Percentiles rank a stretch among this genome's conserved stretches.
phyloP scores from a whole-genome alignment of 768 basidiomycete species.

The Lactarius sp. region DNA sequence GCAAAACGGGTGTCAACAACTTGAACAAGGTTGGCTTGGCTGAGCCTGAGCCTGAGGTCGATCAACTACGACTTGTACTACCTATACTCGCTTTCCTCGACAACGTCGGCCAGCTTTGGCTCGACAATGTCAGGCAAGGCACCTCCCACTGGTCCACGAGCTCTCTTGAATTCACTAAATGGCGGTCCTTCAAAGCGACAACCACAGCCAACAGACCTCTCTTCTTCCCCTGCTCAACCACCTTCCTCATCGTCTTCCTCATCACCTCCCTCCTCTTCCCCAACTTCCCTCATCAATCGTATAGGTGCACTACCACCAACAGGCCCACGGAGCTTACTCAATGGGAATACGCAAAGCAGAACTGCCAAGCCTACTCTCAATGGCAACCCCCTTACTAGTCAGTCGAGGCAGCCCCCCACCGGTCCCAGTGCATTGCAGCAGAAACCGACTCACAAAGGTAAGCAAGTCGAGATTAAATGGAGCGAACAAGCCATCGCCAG shows the following conservation, averaged over 20 bases:
- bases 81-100: slow-evolving; percentile 18
- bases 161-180: slow-evolving; percentile 50
- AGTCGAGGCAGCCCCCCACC: slow-evolving; percentile 31
- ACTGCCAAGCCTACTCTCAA: slow-evolving; percentile 44
- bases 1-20: slow-evolving; percentile 23
- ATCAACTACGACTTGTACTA: slow-evolving; percentile 8
- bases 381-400: slow-evolving; percentile 34
- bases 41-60: not conserved
- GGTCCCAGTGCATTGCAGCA: slow-evolving; percentile 30
- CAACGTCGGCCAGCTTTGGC: slow-evolving; percentile 23
- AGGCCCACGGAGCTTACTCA: slow-evolving; percentile 57
- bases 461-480: slow-evolving; percentile 38
- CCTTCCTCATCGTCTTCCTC: slow-evolving; percentile 33
- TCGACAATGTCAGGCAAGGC: slow-evolving; percentile 68
- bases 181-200: slow-evolving; percentile 27
- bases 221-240: slow-evolving; percentile 17
- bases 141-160: slow-evolving; percentile 70
- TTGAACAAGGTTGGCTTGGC: slow-evolving; percentile 1
- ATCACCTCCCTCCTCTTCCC: slow-evolving; percentile 34
- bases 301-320: slow-evolving; percentile 58
- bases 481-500: slow-evolving; percentile 32
- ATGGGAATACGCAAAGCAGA: slow-evolving; percentile 31
- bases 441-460: slow-evolving; percentile 38
- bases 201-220: slow-evolving; percentile 20
- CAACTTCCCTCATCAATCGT: slow-evolving; percentile 33